phyloP scores from a whole-genome alignment of 306 rosid species.

The Sesbania bispinosa region DNA sequence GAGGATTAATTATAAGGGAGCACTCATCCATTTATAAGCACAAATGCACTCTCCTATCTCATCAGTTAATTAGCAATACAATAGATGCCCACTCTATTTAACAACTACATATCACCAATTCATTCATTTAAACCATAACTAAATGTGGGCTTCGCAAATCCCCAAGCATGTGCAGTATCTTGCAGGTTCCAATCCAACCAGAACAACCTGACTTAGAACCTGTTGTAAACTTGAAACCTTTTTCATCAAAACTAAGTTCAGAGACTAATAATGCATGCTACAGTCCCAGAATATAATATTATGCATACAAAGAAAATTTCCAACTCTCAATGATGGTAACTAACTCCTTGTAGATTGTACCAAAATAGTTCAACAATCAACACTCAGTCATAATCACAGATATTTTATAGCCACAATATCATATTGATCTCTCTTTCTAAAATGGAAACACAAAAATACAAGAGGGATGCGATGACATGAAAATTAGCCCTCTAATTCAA shows the following conservation, averaged over 20 bases:
- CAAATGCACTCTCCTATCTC: not conserved
- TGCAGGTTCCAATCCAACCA: not conserved
- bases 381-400: not conserved
- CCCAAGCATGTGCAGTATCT: not conserved
- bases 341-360: not conserved
- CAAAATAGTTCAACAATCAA: not conserved
- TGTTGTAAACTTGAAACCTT: not conserved
- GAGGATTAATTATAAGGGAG: not conserved
- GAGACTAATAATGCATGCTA: constrained; percentile 1
- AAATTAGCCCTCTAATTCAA: not conserved
- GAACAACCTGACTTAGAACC: not conserved
- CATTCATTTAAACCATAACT: too few relatives aligned
- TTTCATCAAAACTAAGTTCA: not conserved
- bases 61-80: not conserved
- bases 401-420: not conserved
- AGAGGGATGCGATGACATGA: not conserved
- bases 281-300: not conserved
- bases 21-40: not conserved
- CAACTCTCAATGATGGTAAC: not conserved
- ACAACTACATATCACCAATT: too few relatives aligned
- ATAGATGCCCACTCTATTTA: not conserved
- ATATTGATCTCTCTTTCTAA: not conserved
- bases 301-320: not conserved
- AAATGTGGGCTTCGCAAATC: not conserved
- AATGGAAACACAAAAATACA: not conserved